Conservation (phyloP, 345 rosid species). For the Geranium rotundifolium region DNA sequence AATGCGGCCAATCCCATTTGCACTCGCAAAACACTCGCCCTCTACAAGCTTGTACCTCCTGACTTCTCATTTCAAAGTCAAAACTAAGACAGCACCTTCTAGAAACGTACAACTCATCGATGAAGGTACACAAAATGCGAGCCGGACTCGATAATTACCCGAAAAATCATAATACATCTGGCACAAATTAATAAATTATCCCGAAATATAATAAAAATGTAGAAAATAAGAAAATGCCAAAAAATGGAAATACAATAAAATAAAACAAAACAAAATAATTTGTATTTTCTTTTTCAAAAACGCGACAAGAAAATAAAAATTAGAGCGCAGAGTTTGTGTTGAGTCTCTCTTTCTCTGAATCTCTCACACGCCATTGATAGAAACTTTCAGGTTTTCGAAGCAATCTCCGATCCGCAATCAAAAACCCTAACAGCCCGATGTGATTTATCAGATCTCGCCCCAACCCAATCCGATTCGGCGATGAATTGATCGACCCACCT, state of each 20-base stretch:
- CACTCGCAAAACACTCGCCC: background rate
- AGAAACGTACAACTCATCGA: background rate
- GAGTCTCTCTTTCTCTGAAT: background rate
- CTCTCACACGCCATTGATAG: conserved; percentile 6
- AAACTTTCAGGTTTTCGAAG: conserved; percentile 10
- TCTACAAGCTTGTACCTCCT: background rate
- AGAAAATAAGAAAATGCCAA: too few species aligned
- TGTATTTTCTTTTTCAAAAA: background rate
- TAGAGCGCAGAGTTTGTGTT: background rate
- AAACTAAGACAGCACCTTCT: background rate
- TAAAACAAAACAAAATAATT: too few species aligned
- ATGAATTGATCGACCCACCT: too few species aligned
- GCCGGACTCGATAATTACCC: background rate
- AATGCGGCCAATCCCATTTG: background rate
- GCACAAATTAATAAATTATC: background rate
- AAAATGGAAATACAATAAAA: too few species aligned
- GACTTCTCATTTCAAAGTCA: background rate
- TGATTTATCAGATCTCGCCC: background rate
- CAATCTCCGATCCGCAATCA: conserved; percentile 17
- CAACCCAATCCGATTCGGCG: background rate
- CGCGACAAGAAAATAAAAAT: background rate
- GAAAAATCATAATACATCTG: background rate
- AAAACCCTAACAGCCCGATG: conserved; percentile 24
- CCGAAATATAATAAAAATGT: too few species aligned
- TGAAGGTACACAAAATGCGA: background rate